Conservation (phyloP, 2,329 filamentous ascomycete genomes). For the Xylariaceae sp. region DNA sequence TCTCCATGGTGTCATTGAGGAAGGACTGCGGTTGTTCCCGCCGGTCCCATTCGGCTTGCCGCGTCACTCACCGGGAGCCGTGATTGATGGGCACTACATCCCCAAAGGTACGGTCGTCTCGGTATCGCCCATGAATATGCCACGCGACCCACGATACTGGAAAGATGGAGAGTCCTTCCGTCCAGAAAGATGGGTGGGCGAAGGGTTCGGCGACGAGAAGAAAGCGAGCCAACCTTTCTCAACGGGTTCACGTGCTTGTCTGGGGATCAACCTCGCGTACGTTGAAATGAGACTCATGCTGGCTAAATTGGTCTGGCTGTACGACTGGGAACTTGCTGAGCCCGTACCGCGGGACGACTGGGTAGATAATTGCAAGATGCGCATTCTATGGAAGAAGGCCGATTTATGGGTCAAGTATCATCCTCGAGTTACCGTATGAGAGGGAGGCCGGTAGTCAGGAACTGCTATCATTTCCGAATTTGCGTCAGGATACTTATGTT, state of each 20-base stretch:
- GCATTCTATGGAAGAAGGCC: slow-evolving; percentile 34
- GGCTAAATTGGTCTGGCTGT: slow-evolving; percentile 37
- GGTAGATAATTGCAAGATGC: slow-evolving; percentile 31
- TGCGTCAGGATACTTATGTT: no score
- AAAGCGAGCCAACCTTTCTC: slow-evolving; percentile 27
- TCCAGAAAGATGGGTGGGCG: slow-evolving; percentile 27
- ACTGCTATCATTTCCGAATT: not conserved
- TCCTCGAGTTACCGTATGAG: slow-evolving; percentile 9
- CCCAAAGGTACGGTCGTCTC: slow-evolving; percentile 20
- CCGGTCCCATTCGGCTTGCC: slow-evolving; percentile 31
- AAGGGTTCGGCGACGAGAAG: slow-evolving; percentile 18
- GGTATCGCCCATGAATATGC: slow-evolving; percentile 5
- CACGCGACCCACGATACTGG: slow-evolving; percentile 20
- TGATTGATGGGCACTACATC: slow-evolving; percentile 21
- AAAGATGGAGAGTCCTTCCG: slow-evolving; percentile 20
- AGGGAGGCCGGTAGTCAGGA: no score
- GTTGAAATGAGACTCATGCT: slow-evolving; percentile 38
- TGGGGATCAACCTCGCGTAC: slow-evolving; percentile 34
- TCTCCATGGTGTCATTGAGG: slow-evolving; percentile 36
- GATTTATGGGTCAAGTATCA: slow-evolving; percentile 18
- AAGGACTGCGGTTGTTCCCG: slow-evolving; percentile 36
- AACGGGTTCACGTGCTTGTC: slow-evolving; percentile 23
- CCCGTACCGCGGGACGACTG: slow-evolving; percentile 34
- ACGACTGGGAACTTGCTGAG: slow-evolving; percentile 35
- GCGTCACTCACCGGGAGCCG: slow-evolving; percentile 19